Evolutionary conservation across 2,329 filamentous ascomycete species (phyloP).

Genomic region (Aschersonia sp.): DNA sequence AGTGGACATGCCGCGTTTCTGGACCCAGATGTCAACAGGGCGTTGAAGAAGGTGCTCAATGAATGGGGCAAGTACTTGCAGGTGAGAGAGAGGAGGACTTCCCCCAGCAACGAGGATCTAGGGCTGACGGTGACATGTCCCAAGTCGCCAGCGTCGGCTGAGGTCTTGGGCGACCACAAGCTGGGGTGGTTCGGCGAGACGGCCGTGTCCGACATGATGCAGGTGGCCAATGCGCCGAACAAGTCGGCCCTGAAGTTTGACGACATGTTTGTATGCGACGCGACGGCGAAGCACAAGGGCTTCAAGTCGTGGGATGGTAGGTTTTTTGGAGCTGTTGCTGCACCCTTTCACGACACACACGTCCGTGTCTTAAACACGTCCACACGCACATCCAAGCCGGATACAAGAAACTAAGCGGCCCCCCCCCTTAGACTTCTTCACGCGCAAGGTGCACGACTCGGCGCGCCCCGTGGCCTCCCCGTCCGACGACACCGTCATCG

Average conservation of each 20-base stretch:
- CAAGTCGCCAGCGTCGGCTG: conserved; percentile 37
- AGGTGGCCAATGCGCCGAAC: conserved; percentile 32
- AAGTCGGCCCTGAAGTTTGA: conserved; percentile 33
- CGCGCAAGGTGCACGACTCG: conserved; percentile 34
- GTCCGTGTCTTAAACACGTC: neutral
- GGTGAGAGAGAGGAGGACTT: conserved; percentile 13
- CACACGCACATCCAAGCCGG: too few species aligned
- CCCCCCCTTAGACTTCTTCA: conserved; percentile 42
- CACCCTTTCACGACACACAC: too few species aligned
- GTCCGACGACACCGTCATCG: conserved; percentile 37
- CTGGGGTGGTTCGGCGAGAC: conserved; percentile 42
- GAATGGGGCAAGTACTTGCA: conserved; percentile 40
- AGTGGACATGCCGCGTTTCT: conserved; percentile 38
- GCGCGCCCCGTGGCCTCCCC: conserved; percentile 44
- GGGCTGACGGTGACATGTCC: neutral
- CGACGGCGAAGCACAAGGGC: conserved; percentile 36
- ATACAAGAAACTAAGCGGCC: too few species aligned
- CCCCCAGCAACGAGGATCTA: neutral
- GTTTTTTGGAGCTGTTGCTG: neutral
- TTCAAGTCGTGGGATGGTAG: conserved; percentile 52
- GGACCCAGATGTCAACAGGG: conserved; percentile 37
- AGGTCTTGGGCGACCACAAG: conserved; percentile 27
- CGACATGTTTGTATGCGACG: conserved; percentile 47
- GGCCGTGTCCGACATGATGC: conserved; percentile 30
- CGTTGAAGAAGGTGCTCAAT: conserved; percentile 40